Evolutionary conservation across 2,329 filamentous ascomycete genomes (phyloP), one percentile per base, ranked within the genome.

Genomic region (Didymella sp.): DNA sequence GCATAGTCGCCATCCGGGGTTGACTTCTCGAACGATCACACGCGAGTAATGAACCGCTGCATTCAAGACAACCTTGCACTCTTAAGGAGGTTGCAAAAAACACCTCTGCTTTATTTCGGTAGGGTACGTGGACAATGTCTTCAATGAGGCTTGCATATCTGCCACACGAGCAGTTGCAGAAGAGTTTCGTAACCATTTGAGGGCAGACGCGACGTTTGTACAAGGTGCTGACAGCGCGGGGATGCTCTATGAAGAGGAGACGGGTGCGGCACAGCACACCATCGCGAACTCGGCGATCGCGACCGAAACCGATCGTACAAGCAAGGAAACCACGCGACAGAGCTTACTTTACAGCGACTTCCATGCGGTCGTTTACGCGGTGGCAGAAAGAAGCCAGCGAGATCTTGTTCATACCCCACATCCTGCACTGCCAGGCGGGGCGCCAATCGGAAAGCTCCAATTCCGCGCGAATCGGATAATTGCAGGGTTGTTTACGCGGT

Each of bases 401-500:
- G 19, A 25, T 8, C 25, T 30, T 24, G 17, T 12, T 13, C 5
- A 12, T 38, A 48, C 44, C 38, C 51, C 51, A 46, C 50, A 38
- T 21, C 17, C 15, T 7, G n/a, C 28, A 24, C n/a, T 37, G 22
- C 30, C 17, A 44, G 15, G 30, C 45, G 38, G 51, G 24, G 31
- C 6, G 21, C 30, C 51, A 48, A 42, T 43, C 38, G 24, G 19
- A 41, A n/a, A 12, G 50, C 13, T 2, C 2, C 27, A 47, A n/a
- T 15, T 3, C 28, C 48, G 21, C 17, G 24, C 33, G 21, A 25
- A 25, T 47, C 19, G 45, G 52, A 27, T 56, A 45, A 56, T 38
- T 55, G 30, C 38, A 38, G 44, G 22, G 28, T 44, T 43, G 25
- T 49, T 47, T 53, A 41, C 40, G 50, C 50, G 50, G 43, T 28